Conservation (phyloP, 2,329 filamentous ascomycete species). For the Trichoderma sp. region DNA sequence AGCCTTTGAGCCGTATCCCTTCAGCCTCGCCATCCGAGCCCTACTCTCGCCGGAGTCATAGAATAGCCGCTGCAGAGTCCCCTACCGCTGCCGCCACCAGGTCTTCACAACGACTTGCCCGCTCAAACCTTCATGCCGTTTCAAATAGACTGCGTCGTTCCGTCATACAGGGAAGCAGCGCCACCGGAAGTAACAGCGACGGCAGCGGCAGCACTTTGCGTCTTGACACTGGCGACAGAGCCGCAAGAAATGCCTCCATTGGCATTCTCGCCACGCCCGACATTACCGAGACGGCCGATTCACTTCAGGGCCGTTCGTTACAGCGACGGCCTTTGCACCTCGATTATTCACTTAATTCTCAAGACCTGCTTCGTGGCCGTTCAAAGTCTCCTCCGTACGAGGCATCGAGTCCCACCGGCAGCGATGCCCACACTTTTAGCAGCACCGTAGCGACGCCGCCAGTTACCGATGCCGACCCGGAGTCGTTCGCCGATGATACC, state of each 20-base stretch:
- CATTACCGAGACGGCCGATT: slow-evolving; percentile 44
- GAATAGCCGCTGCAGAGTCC: slow-evolving; percentile 32
- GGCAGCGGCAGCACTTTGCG: slow-evolving; percentile 20
- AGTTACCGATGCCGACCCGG: slow-evolving; percentile 68
- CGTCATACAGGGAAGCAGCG: slow-evolving; percentile 28
- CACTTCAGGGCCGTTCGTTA: slow-evolving; percentile 33
- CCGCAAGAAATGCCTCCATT: slow-evolving; percentile 25
- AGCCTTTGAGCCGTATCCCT: slow-evolving; percentile 30
- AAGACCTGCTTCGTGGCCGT: slow-evolving; percentile 42
- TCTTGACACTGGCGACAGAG: slow-evolving; percentile 28
- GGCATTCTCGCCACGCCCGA: slow-evolving; percentile 57
- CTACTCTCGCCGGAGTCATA: slow-evolving; percentile 32
- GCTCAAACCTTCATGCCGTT: slow-evolving; percentile 30
- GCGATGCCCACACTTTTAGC: slow-evolving; percentile 58
- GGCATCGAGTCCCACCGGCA: slow-evolving; percentile 50
- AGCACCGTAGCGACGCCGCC: slow-evolving; percentile 70
- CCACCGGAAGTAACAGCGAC: slow-evolving; percentile 1
- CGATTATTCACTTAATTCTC: slow-evolving; percentile 43
- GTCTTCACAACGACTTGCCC: slow-evolving; percentile 27
- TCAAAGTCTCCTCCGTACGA: slow-evolving; percentile 41
- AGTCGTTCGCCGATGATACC: slow-evolving; percentile 54
- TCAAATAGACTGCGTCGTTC: slow-evolving; percentile 38
- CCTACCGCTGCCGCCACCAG: slow-evolving; percentile 26
- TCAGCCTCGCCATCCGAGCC: slow-evolving; percentile 36
- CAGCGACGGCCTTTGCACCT: slow-evolving; percentile 42